Base-by-base conservation (phyloP, 192 early-diverging fungal species). In the Coemansia sp. region DNA sequence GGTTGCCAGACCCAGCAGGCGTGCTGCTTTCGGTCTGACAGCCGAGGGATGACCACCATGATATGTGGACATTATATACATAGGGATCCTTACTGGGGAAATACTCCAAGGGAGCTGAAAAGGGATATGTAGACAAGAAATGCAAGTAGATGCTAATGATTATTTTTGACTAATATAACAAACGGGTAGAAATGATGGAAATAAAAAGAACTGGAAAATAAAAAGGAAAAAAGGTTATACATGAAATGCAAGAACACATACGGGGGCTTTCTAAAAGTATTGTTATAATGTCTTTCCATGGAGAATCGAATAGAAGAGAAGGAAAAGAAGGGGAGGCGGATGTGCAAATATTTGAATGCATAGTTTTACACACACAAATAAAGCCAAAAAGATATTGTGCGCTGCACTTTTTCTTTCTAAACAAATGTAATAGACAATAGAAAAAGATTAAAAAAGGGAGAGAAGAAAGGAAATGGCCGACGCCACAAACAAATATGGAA, bases 1-100 rank as follows among this genome's bases (percentile, higher is more conserved):
- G 26, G 69, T 12, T 13, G 23, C 47, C 16, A 82, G 71, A 1
- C 80, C 80, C 37, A 83, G 69, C 41, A 83, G 26, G 39, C 72
- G 71, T 7, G 75, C 75, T 11, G 80, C 80, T 66, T 83, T 83
- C 41, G 80, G 77, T 63, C 38, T 67, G 10, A 79, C 41, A 11
- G 8, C 61, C 5, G 44, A 9, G 19, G 37, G 41, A 9, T 67
- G 65, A n/a, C 65, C 18, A 56, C 56, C 56, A 23, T 48, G 32
- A 26, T 9, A 39, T 58, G 65, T 54, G 8, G 52, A 54, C 65
- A 67, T 67, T n/a, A 43, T 44, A 43, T 49, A 26, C 16, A 45
- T n/a, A n/a, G n/a, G n/a, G n/a, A n/a, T n/a, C n/a, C n/a, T n/a
- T n/a, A n/a, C n/a, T n/a, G n/a, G n/a, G n/a, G n/a, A n/a, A n/a